phyloP scores from a whole-genome alignment of 2,329 filamentous ascomycete species.

The Cercospora zeina region DNA sequence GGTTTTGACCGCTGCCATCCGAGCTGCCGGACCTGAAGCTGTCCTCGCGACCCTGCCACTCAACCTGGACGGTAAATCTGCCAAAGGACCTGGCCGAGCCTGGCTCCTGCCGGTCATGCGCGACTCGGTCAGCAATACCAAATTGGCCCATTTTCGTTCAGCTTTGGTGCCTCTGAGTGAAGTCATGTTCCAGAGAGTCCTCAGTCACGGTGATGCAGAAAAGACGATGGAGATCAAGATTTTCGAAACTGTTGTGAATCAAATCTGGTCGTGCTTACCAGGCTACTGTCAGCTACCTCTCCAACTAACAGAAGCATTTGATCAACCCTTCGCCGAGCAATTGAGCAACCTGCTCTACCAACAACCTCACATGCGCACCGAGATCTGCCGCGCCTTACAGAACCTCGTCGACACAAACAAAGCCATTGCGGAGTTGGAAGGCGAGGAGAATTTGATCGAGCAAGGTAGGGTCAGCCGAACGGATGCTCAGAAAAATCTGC shows the following conservation, averaged over 20 bases:
- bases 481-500: constrained; percentile 74
- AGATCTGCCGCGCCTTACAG: constrained; percentile 83
- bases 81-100: constrained; percentile 76
- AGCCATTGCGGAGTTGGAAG: constrained; percentile 69
- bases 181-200: constrained; percentile 80
- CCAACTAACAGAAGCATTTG: constrained; percentile 67
- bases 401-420: constrained; percentile 90
- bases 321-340: constrained; percentile 85
- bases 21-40: constrained; percentile 83
- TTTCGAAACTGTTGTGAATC: constrained; percentile 92
- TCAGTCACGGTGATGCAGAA: constrained; percentile 76
- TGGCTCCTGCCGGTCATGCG: constrained; percentile 93
- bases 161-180: constrained; percentile 90
- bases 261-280: constrained; percentile 90
- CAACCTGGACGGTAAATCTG: constrained; percentile 72
- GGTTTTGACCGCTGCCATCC: constrained; percentile 82
- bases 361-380: constrained; percentile 80
- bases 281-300: constrained; percentile 93
- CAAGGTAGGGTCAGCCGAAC: constrained; percentile 76
- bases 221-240: constrained; percentile 98
- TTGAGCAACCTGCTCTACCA: constrained; percentile 89
- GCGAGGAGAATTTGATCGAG: constrained; percentile 69
- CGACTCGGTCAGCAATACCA: constrained; percentile 86
- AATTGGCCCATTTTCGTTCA: constrained; percentile 76
- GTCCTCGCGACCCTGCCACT: constrained; percentile 81